phyloP scores from a whole-genome alignment of 257 asterid genomes.

The Apocynum venetum region DNA sequence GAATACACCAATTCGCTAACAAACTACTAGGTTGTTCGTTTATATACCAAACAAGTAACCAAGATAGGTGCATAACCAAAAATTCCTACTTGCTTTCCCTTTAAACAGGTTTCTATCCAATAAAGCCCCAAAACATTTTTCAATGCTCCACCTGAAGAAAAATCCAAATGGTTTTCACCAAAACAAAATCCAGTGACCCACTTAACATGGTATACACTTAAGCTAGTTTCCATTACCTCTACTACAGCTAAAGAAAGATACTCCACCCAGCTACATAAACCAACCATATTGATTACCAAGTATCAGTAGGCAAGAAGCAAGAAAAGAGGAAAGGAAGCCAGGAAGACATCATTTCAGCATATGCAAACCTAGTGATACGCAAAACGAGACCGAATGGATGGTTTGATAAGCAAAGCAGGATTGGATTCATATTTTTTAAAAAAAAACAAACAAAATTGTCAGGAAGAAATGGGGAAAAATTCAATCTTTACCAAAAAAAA shows the following conservation, averaged over 20 bases:
- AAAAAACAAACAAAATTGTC: background rate
- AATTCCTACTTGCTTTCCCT: background rate
- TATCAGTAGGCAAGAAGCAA: background rate
- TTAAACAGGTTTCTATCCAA: background rate
- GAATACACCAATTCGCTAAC: background rate
- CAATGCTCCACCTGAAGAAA: background rate
- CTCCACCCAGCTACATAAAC: background rate
- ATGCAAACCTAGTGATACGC: background rate
- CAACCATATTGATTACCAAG: constrained; percentile 1
- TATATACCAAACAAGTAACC: background rate
- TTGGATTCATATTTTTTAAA: background rate
- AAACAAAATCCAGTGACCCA: background rate
- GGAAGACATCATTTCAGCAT: background rate
- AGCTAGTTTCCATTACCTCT: background rate
- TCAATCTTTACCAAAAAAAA: background rate
- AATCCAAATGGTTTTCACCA: background rate
- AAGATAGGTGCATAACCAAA: background rate
- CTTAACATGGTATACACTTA: background rate
- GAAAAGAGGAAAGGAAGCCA: background rate
- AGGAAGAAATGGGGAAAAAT: background rate
- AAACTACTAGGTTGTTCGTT: background rate
- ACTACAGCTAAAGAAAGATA: background rate
- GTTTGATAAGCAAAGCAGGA: background rate
- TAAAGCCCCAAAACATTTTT: background rate
- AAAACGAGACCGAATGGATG: background rate